These are phyloP conservation scores for Trypanosoma melophagium DNA, from an alignment of 208 protist species.

Conservation along the genomic window DNA sequence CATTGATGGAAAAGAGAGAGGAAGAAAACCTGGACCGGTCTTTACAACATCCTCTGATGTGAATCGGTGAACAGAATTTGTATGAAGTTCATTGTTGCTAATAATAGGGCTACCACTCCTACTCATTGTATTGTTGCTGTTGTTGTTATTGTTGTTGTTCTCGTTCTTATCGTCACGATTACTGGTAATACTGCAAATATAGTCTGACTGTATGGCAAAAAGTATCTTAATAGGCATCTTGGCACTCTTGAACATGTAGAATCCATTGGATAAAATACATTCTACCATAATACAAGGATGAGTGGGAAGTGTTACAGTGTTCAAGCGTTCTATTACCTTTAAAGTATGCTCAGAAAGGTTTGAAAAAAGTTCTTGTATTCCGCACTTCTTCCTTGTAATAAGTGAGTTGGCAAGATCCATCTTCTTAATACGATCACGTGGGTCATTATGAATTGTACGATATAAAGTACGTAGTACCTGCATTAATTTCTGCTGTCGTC, in stretches of 20 bases:
- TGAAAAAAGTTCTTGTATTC: conserved; percentile 53
- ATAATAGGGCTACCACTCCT: not conserved
- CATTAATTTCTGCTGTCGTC: conserved; percentile 49
- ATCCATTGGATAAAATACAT: conserved; percentile 37
- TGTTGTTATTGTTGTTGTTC: not conserved
- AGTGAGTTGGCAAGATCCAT: conserved; percentile 44
- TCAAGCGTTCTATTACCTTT: not conserved
- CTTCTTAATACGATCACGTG: conserved; percentile 45
- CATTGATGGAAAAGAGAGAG: conserved; percentile 5
- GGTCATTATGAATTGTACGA: conserved; percentile 33
- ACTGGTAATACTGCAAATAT: not conserved
- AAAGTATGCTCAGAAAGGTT: not conserved
- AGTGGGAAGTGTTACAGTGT: conserved; percentile 54
- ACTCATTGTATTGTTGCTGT: conserved; percentile 5
- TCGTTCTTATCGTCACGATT: too few relatives aligned
- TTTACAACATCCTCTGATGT: not conserved
- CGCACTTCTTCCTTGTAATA: conserved; percentile 52
- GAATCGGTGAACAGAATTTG: not conserved
- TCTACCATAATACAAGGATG: conserved; percentile 53
- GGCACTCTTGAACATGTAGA: conserved; percentile 86
- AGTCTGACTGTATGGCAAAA: conserved; percentile 25
- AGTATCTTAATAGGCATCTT: conserved; percentile 70
- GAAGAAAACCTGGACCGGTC: conserved; percentile 2
- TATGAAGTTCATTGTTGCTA: not conserved
- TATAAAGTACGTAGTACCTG: conserved; percentile 41